These are phyloP conservation scores for Colletotrichum limetticola DNA, from an alignment of 2,329 filamentous ascomycete genomes.

Conservation along the genomic window DNA sequence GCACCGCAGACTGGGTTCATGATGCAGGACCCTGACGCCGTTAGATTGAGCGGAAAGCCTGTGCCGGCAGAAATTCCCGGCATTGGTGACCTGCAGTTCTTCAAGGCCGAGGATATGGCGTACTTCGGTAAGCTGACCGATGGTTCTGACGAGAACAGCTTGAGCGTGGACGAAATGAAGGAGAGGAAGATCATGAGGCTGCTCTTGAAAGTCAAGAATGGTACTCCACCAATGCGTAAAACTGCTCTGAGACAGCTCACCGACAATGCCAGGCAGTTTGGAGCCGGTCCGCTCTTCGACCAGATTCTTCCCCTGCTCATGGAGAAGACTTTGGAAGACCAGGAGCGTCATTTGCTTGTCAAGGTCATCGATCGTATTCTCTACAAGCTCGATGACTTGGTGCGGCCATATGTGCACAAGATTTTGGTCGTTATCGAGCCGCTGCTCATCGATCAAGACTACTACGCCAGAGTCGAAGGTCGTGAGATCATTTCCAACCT, in stretches of 20 bases:
- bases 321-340: conserved; percentile 98
- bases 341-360: conserved; percentile 96
- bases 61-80: conserved; percentile 96
- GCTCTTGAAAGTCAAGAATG: conserved; percentile 98
- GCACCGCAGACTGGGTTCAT: conserved; percentile 88
- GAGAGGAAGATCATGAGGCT: conserved; percentile 99
- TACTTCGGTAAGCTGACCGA: conserved; percentile 99
- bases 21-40: conserved; percentile 95
- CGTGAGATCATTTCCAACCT: conserved; percentile 99
- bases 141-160: conserved; percentile 87
- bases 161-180: conserved; percentile 95
- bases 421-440: conserved; percentile 99
- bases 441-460: conserved; percentile 98
- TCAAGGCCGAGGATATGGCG: conserved; percentile 98
- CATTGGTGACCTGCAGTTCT: conserved; percentile 95
- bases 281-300: conserved; percentile 93
- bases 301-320: conserved; percentile 96
- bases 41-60: conserved; percentile 85
- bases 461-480: conserved; percentile 97
- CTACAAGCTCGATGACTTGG: conserved; percentile 97
- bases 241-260: conserved; percentile 96
- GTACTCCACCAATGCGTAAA: conserved; percentile 98
- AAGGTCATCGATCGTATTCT: conserved; percentile 99
- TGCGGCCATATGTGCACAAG: conserved; percentile 96
- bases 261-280: conserved; percentile 96